Percentiles rank a stretch among this genome's conserved stretches.
These are phyloP conservation scores for Quercus rubra DNA, from an alignment of 306 rosid genomes.

Conservation along the genomic window DNA sequence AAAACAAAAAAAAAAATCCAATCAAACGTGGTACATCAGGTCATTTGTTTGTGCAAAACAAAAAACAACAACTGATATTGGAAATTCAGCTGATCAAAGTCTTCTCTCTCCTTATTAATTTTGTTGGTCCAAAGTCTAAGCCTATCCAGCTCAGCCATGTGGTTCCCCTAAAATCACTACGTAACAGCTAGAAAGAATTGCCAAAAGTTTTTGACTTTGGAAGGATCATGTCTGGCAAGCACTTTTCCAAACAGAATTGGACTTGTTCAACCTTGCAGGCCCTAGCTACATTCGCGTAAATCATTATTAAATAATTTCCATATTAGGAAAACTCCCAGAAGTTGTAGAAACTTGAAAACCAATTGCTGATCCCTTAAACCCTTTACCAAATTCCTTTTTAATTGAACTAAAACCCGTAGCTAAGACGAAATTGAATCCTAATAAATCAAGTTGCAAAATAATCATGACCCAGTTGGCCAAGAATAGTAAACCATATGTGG, in stretches of 20 bases:
- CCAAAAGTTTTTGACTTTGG: conserved; percentile 40
- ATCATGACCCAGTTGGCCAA: neutral
- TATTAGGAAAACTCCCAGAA: too few species aligned
- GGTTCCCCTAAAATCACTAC: conserved; percentile 34
- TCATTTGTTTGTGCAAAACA: neutral
- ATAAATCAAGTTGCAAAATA: neutral
- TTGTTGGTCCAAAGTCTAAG: conserved; percentile 10
- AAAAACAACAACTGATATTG: neutral
- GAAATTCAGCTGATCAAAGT: neutral
- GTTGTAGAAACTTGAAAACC: too few species aligned
- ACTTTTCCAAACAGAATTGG: conserved; percentile 18
- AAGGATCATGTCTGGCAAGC: conserved; percentile 20
- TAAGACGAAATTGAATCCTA: neutral
- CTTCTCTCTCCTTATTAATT: conserved; percentile 31
- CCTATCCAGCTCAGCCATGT: conserved; percentile 35
- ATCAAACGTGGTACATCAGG: too few species aligned
- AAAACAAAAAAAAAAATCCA: too few species aligned
- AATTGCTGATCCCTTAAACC: neutral
- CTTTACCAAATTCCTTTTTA: neutral
- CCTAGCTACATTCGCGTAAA: conserved; percentile 4
- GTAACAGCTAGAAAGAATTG: conserved; percentile 20
- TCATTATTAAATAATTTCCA: neutral
- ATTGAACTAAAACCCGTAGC: neutral
- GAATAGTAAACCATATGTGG: neutral
- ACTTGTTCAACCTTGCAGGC: neutral